Conservation (phyloP, 345 rosid species). For the Aethionema arabicum region DNA sequence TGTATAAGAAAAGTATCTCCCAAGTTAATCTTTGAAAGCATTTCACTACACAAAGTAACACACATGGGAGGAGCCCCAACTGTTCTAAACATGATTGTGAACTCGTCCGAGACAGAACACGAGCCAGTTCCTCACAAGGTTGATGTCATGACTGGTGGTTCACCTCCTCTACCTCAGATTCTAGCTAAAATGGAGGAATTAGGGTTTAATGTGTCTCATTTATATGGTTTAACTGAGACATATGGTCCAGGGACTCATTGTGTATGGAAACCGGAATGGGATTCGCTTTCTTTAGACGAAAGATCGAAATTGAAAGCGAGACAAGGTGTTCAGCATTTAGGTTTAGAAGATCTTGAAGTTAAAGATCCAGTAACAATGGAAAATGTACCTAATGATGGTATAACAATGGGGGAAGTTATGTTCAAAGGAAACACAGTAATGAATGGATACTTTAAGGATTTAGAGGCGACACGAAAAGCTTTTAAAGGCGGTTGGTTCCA, state of each 20-base stretch:
- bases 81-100: constrained; percentile 74
- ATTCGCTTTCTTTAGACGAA: constrained; percentile 44
- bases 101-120: constrained; percentile 41
- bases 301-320: constrained; percentile 54
- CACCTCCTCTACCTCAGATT: constrained; percentile 64
- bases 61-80: constrained; percentile 92
- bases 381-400: constrained; percentile 58
- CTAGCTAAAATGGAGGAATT: constrained; percentile 59
- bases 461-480: constrained; percentile 56
- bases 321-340: constrained; percentile 76
- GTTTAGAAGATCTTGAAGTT: constrained; percentile 65
- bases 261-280: constrained; percentile 74
- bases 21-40: constrained; percentile 53
- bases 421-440: constrained; percentile 74
- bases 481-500: constrained; percentile 74
- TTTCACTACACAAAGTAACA: constrained; percentile 56
- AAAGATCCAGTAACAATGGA: constrained; percentile 54
- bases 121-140: constrained; percentile 53
- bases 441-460: constrained; percentile 69
- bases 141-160: constrained; percentile 59
- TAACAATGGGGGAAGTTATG: constrained; percentile 68
- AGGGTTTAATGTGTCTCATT: constrained; percentile 63
- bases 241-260: constrained; percentile 74
- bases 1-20: constrained; percentile 66
- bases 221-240: constrained; percentile 78